Conservation (phyloP, 2,329 filamentous ascomycete species). For the Fusarium falciforme region DNA sequence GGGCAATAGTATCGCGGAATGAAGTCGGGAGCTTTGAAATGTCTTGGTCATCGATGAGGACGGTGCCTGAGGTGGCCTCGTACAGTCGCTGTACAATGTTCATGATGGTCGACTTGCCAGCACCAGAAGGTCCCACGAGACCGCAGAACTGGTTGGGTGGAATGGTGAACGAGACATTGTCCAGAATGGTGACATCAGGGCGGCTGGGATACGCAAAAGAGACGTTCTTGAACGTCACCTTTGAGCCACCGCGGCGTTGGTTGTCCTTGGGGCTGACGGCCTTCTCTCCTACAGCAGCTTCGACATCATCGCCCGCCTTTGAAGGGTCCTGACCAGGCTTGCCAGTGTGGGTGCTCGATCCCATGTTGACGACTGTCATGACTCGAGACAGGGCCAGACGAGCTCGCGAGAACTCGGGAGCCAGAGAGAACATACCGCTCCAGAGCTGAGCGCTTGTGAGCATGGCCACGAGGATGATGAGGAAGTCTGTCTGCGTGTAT, state of each 20-base stretch:
- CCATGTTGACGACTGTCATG: conserved; percentile 60
- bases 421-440: conserved; percentile 79
- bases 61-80: conserved; percentile 51
- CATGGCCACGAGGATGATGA: conserved; percentile 78
- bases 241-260: conserved; percentile 49
- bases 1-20: conserved; percentile 64
- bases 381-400: conserved; percentile 69
- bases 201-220: conserved; percentile 74
- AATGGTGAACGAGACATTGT: conserved; percentile 66
- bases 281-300: conserved; percentile 48
- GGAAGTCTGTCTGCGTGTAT: conserved; percentile 74
- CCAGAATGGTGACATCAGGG: conserved; percentile 67
- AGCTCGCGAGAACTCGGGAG: conserved; percentile 77
- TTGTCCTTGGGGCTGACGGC: conserved; percentile 33
- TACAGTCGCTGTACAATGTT: conserved; percentile 64
- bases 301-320: conserved; percentile 49
- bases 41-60: conserved; percentile 58
- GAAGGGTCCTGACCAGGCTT: conserved; percentile 16
- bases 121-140: conserved; percentile 73
- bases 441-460: conserved; percentile 78
- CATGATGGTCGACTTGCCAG: conserved; percentile 75
- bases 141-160: conserved; percentile 70
- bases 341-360: conserved; percentile 42
- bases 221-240: conserved; percentile 67
- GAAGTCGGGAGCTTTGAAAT: conserved; percentile 52